Base-by-base conservation (phyloP, 495 filamentous ascomycete genomes). In the Aspergillus ellipticus region DNA sequence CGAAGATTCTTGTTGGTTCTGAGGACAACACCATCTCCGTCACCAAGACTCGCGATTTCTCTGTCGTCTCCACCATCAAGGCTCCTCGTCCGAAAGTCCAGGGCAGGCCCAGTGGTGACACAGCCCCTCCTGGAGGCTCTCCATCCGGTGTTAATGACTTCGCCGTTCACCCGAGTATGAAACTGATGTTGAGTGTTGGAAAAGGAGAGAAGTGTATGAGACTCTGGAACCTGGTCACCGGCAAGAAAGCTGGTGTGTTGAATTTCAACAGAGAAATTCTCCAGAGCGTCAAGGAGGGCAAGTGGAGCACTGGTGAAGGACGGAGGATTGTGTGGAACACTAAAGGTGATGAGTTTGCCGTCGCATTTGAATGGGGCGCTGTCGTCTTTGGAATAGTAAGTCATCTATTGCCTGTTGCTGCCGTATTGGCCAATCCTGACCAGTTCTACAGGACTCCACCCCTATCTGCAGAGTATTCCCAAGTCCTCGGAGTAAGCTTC, bases 161-260 rank as follows among this genome's bases (percentile, higher is more conserved):
- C 74, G 92, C 95, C 10, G 85, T 97, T 4, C 95, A 99, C 64
- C 95, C 94, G 3, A 92, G 87, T 71, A 89, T 92, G 81, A 97
- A 97, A 75, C 81, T 99, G 51, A 94, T 96, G 85, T 79, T 99
- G 45, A 92, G 83, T 62, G 92, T 97, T 4, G 85, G 88, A 24
- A 88, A 85, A 56, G 92, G 92, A 39, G 95, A 97, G 76, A 81
- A 83, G 51, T 91, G 84, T 62, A 92, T 99, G 88, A 76, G 94
- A 58, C 74, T 97, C 57, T 99, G 94, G 94, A 97, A 99, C 63
- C 65, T 99, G 48, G 90, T 96, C 62, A 97, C 94, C 24, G 95
- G 92, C 3, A 95, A 91, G 77, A 97, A 96, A 70, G 90, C 90
- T 16, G 89, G 91, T 16, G 92, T 96, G 43, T 70, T 97, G 62